These are phyloP conservation scores for Pulveroboletus sp. DNA, from an alignment of 1,284 basidiomycete species.

Conservation along the genomic window DNA sequence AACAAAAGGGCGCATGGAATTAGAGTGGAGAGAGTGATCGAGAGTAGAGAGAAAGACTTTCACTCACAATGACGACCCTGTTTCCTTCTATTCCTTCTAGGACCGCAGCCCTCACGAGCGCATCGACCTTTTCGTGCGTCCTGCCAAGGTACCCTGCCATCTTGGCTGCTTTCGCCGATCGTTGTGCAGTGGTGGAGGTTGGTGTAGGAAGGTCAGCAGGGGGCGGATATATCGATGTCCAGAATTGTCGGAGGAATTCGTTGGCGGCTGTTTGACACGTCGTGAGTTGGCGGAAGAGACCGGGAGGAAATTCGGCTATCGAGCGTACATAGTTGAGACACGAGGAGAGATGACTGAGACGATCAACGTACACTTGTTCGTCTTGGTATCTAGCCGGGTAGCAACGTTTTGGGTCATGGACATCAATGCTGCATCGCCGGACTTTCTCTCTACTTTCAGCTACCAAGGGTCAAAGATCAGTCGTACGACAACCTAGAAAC, in stretches of 20 bases:
- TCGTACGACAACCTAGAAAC: neutral
- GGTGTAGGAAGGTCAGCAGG: conserved; percentile 55
- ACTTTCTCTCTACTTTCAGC: conserved; percentile 66
- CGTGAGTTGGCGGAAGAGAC: conserved; percentile 77
- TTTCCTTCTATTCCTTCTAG: conserved; percentile 62
- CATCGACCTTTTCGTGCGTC: conserved; percentile 80
- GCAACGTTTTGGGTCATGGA: conserved; percentile 79
- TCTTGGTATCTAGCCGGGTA: conserved; percentile 63
- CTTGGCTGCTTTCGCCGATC: conserved; percentile 74
- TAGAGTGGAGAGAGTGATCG: no score
- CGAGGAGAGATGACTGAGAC: neutral
- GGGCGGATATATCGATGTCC: conserved; percentile 85
- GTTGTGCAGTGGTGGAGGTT: conserved; percentile 56
- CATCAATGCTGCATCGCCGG: conserved; percentile 65
- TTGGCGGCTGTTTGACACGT: conserved; percentile 91
- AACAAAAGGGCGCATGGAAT: no score
- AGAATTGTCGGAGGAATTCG: conserved; percentile 96
- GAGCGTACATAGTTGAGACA: neutral
- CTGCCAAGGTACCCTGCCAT: conserved; percentile 82
- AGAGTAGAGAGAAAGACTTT: no score
- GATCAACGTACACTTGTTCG: conserved; percentile 56
- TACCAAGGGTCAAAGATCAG: conserved; percentile 1
- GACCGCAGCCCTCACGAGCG: conserved; percentile 67
- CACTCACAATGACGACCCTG: conserved; percentile 67
- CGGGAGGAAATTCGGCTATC: conserved; percentile 78